Base-by-base conservation (phyloP, 495 filamentous ascomycete species). In the Penicillium turbatum region DNA sequence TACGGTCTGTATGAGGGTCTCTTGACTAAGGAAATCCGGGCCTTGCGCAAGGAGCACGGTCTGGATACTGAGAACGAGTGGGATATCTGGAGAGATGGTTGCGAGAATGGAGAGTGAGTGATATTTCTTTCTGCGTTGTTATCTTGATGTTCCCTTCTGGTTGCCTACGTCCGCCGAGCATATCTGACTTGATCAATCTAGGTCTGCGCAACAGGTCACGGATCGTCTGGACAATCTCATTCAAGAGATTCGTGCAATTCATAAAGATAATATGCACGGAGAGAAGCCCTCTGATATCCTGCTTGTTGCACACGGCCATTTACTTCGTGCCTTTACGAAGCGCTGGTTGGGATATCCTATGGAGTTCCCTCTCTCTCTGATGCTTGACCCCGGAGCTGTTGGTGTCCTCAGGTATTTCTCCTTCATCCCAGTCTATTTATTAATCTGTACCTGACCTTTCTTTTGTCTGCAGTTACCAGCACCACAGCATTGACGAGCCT, bases 1-100 rank as follows among this genome's bases (percentile, higher is more conserved):
- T 96, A 96, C 59, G 91, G 91, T 16, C 75, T 82, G 57, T 96
- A 95, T 61, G 91, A 96, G 64, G 91, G 91, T 6, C 73, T 91
- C 55, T 82, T 84, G 21, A 82, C 76, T 6, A 65, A 77, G 5
- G 69, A 87, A 61, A 95, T 96, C 57, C 64, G 81, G 13, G 71
- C 77, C 29, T 55, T 78, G 50, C 75, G 89, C 19, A 80, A 75
- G 64, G 68, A 78, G 57, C 66, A 86, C 55, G 79, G 83, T 3
- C 67, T 89, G 27, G 82, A 86, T 57, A 42, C 32, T 11, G 73
- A 82, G 47, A 62, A 68, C 6, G 59, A 61, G 32, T 95, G 87
- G 82, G 82, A 92, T 72, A 92, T 95, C 37, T 95, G 89, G 89
- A 71, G 71, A 4, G 89, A 95, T 66, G 89, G 89, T 0, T 93